phyloP scores from a whole-genome alignment of 805 yeast genomes.

The Cyberlindnera maclurae region DNA sequence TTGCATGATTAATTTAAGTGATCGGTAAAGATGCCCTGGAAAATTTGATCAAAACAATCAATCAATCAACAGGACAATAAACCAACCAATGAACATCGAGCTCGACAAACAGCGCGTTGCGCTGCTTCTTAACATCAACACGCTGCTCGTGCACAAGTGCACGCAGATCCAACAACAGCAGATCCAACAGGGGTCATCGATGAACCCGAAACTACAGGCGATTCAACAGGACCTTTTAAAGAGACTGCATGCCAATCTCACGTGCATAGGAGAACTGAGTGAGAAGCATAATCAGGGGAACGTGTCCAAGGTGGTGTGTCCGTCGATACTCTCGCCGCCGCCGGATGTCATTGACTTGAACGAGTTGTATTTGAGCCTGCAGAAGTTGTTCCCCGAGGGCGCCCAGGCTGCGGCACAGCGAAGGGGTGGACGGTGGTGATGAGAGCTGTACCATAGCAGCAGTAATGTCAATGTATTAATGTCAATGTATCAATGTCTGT shows the following conservation, averaged over 20 bases:
- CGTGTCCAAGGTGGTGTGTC: slow-evolving; percentile 14
- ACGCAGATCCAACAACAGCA: slow-evolving; percentile 20
- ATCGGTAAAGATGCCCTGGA: not conserved
- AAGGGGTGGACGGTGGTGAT: slow-evolving; percentile 10
- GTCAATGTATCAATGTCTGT: no score
- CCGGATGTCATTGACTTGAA: slow-evolving; percentile 21
- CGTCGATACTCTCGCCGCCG: slow-evolving; percentile 21
- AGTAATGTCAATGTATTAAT: slow-evolving; percentile 8
- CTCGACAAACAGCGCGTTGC: slow-evolving; percentile 21
- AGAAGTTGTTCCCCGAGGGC: slow-evolving; percentile 24
- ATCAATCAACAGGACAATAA: not conserved
- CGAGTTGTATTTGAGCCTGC: slow-evolving; percentile 19
- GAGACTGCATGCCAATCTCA: slow-evolving; percentile 23
- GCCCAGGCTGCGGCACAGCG: slow-evolving; percentile 15
- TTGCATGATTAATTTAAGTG: not conserved
- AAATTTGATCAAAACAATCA: not conserved
- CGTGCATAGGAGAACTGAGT: slow-evolving; percentile 24
- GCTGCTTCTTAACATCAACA: slow-evolving; percentile 20
- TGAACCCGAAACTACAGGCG: slow-evolving; percentile 15
- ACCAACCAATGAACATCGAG: slow-evolving; percentile 12
- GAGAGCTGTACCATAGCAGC: slow-evolving; percentile 10
- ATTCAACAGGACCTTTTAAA: slow-evolving; percentile 21
- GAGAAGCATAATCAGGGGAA: slow-evolving; percentile 18
- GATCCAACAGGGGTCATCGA: slow-evolving; percentile 10
- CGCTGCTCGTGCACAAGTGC: slow-evolving; percentile 21